A percentile compares a stretch with the other conserved stretches of the same genome.
Evolutionary conservation across 2,329 filamentous ascomycete species (phyloP).

Genomic region (Cladosporium sp.): DNA sequence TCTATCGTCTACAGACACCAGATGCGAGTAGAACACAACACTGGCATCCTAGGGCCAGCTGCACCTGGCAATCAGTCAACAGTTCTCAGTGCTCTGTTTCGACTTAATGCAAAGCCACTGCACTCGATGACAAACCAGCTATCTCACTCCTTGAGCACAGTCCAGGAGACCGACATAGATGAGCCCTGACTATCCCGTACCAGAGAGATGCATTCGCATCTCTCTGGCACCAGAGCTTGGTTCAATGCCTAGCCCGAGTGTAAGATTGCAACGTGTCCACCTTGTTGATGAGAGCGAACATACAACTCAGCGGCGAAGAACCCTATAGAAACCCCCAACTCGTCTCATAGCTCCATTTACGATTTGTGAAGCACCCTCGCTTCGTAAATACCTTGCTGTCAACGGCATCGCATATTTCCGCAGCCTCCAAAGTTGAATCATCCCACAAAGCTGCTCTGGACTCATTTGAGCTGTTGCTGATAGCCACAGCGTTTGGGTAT

Average conservation of each 20-base stretch:
- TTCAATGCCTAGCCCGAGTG: neutral
- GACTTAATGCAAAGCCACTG: neutral
- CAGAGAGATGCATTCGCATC: neutral
- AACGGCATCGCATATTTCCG: too few relatives aligned
- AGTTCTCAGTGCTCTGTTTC: conserved; percentile 6
- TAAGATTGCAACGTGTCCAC: neutral
- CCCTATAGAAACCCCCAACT: neutral
- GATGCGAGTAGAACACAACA: too few relatives aligned
- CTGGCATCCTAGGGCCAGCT: neutral
- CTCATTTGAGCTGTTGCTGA: neutral
- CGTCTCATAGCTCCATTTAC: neutral
- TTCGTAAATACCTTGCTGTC: neutral
- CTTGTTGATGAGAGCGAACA: neutral
- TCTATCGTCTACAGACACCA: too few relatives aligned
- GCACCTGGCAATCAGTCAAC: conserved; percentile 7
- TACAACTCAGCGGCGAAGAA: neutral
- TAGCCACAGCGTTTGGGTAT: neutral
- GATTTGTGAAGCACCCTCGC: neutral
- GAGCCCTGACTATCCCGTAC: neutral
- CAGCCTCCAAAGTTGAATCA: neutral
- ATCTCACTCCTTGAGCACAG: neutral
- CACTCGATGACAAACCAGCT: conserved; percentile 3
- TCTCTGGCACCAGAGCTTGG: neutral
- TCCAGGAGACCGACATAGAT: neutral
- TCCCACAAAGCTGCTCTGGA: neutral